A percentile compares a stretch with the other conserved stretches of the same genome.
Evolutionary conservation across 129 eudicot genomes (phyloP).

Genomic region (Arctium lappa): DNA sequence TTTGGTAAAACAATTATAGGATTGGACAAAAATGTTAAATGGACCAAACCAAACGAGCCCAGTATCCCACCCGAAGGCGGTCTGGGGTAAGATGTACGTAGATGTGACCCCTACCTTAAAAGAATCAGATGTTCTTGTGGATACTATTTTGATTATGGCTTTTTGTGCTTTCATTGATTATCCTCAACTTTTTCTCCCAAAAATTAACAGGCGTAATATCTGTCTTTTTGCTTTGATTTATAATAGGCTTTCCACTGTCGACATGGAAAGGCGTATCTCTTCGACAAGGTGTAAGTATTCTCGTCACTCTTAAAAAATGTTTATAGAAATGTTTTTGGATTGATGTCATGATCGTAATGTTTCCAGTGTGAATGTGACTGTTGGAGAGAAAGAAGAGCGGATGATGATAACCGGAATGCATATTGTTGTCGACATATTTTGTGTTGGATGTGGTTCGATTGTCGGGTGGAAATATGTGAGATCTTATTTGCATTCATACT

Average conservation of each 20-base stretch:
- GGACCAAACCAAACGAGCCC: too few relatives aligned
- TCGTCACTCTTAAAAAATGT: neutral
- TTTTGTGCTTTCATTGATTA: neutral
- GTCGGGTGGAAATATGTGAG: conserved; percentile 92
- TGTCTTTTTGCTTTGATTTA: neutral
- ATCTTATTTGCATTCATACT: neutral
- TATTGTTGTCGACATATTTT: conserved; percentile 75
- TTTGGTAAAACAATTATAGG: too few relatives aligned
- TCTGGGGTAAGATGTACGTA: too few relatives aligned
- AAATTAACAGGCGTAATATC: neutral
- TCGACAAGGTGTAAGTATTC: conserved; percentile 65
- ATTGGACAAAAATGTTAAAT: too few relatives aligned
- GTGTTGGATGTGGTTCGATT: conserved; percentile 81
- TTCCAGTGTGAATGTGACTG: conserved; percentile 67
- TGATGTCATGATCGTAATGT: neutral
- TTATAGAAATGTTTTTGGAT: neutral
- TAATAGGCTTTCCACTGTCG: conserved; percentile 71
- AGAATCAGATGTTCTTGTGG: neutral
- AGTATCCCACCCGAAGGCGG: too few relatives aligned
- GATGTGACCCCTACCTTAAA: too few relatives aligned
- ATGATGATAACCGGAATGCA: conserved; percentile 92
- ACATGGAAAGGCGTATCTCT: conserved; percentile 80
- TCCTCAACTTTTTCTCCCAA: neutral
- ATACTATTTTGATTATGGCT: neutral
- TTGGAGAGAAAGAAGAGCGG: conserved; percentile 76